Evolutionary conservation across 1,284 basidiomycete genomes (phyloP), one percentile per base, ranked within the genome.

Genomic region (Boletus sp.): DNA sequence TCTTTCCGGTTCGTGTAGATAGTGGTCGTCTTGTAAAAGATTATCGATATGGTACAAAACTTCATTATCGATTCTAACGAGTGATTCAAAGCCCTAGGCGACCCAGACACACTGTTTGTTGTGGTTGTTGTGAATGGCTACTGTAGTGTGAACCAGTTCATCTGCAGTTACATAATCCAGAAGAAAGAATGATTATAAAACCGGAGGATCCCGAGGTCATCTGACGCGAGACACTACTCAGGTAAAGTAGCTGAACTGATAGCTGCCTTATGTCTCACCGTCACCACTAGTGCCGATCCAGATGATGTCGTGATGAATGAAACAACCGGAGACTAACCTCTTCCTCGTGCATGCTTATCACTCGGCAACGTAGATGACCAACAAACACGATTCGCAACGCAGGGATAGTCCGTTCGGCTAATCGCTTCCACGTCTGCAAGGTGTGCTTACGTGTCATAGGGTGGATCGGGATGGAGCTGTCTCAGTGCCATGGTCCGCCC

Each of bases 391-490:
- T 32, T 48, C 49, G 27, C 45, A 46, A 40, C 22, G 35, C 30
- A 39, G 36, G 35, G 13, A 4, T 12, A 16, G 27, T 27, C 44
- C 30, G 30, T 29, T 50, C 40, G 48, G 38, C 44, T 49, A 44
- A 19, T 2, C 2, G 30, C 6, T 27, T 40, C n/a, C 13, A 20
- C 38, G 17, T 44, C 34, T 30, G 38, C 45, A 44, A 16, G 17
- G n/a, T 14, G 34, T 27, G 19, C 30, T 42, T 53, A 36, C 41
- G 19, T 51, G 45, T 48, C 45, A 52, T 50, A 60, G 61, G 61
- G 59, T 57, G n/a, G n/a, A n/a, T n/a, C n/a, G n/a, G n/a, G 46
- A 34, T 34, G 42, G 10, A 39, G 42, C 23, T 20, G 51, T 14
- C 10, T 41, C n/a, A 41, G 27, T 19, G 33, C 5, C 8, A 16